These are phyloP conservation scores for Luffa acutangula DNA, from an alignment of 306 rosid species.

Conservation along the genomic window DNA sequence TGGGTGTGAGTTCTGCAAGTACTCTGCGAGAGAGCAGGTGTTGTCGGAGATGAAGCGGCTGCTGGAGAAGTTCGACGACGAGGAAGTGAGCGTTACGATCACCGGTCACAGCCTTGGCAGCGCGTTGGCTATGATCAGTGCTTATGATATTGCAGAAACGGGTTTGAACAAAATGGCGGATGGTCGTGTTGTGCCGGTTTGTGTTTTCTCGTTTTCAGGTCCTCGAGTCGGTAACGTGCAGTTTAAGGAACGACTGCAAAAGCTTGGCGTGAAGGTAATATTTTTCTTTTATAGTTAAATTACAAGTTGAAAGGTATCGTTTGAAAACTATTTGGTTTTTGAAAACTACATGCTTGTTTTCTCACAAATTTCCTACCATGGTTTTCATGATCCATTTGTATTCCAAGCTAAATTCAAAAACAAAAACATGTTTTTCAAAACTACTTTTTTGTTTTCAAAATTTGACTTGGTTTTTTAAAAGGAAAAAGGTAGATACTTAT, in stretches of 20 bases:
- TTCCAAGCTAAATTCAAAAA: no score
- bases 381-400: no score
- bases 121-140: slow-evolving; percentile 58
- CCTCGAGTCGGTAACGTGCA: slow-evolving; percentile 68
- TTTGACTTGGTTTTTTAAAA: no score
- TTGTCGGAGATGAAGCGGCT: slow-evolving; percentile 42
- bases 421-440: no score
- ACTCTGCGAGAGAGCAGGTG: slow-evolving; percentile 68
- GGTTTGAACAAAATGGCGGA: slow-evolving; percentile 34
- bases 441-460: no score
- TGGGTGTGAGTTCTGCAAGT: slow-evolving; percentile 35
- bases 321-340: no score
- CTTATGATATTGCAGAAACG: slow-evolving; percentile 53
- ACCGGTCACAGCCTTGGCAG: slow-evolving; percentile 78
- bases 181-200: slow-evolving; percentile 26
- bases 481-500: no score
- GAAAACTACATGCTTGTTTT: no score
- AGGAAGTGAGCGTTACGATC: slow-evolving; percentile 58
- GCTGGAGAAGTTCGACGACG: slow-evolving; percentile 26
- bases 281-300: no score
- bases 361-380: no score
- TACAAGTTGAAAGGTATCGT: no score
- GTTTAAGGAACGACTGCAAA: slow-evolving; percentile 56
- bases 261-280: slow-evolving; percentile 45
- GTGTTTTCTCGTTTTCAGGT: slow-evolving; percentile 55